Percentiles rank a stretch among this genome's conserved stretches.
Conservation (phyloP, 2,329 filamentous ascomycete genomes). For the Trichoderma polysporum region DNA sequence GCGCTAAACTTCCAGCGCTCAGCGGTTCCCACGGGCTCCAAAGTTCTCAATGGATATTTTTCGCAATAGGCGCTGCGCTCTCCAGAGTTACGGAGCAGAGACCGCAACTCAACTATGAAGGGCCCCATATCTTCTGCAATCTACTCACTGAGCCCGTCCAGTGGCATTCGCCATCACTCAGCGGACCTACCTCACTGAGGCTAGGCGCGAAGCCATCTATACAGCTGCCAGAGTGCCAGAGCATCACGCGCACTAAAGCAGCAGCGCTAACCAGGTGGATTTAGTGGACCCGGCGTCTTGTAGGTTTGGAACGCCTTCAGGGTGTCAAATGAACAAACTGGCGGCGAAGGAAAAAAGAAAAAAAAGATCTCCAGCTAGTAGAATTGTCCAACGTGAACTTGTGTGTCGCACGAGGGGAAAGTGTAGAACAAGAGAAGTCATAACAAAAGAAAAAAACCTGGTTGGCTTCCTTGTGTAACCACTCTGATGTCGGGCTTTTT, state of each 20-base stretch:
- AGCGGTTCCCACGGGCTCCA: background rate
- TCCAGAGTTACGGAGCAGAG: background rate
- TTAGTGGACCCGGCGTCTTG: conserved; percentile 13
- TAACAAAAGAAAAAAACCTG: background rate
- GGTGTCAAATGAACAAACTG: too few species aligned
- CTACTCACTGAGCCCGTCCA: background rate
- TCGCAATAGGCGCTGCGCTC: background rate
- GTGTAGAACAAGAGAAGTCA: background rate
- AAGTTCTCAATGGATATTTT: background rate
- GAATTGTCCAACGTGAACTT: background rate
- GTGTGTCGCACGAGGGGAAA: background rate
- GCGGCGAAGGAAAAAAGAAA: background rate
- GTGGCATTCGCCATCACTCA: conserved; percentile 11
- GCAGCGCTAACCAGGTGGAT: conserved; percentile 18
- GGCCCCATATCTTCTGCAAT: background rate
- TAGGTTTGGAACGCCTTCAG: background rate
- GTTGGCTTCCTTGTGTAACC: background rate
- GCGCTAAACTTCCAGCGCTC: background rate
- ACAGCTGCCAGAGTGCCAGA: background rate
- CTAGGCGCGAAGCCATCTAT: conserved; percentile 12
- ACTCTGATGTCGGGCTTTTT: background rate
- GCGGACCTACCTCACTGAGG: conserved; percentile 17
- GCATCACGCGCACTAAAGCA: conserved; percentile 19
- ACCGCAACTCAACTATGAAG: background rate
- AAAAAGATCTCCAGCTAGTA: background rate